Percentiles rank a stretch among this genome's conserved stretches.
Evolutionary conservation across 73 alveolate species (phyloP).

Genomic region (Blepharisma stoltei): DNA sequence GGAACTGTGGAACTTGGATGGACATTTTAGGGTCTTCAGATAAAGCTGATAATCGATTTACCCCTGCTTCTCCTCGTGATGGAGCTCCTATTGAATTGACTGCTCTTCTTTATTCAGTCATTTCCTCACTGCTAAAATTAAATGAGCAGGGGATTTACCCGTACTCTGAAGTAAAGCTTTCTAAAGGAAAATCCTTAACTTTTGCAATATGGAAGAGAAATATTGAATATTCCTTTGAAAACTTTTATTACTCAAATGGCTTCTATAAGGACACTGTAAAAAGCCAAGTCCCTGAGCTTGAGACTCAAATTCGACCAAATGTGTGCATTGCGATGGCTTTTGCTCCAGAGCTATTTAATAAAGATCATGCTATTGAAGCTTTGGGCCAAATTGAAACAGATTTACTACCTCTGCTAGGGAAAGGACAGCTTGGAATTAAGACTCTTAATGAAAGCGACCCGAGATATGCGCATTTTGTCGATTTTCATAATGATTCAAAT

Average conservation of each 20-base stretch:
- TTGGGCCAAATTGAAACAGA: constrained; percentile 63
- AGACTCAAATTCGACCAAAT: constrained; percentile 87
- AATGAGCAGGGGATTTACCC: constrained; percentile 14
- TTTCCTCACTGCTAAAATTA: constrained; percentile 53
- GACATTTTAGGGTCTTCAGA: constrained; percentile 96
- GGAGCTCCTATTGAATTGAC: constrained; percentile 97
- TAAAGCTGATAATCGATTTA: constrained; percentile 84
- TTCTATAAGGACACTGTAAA: constrained; percentile 59
- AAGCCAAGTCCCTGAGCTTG: constrained; percentile 70
- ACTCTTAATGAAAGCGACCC: constrained; percentile 40
- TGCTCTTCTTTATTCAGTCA: constrained; percentile 72
- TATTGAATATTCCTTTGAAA: constrained; percentile 75
- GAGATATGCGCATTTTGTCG: constrained; percentile 42
- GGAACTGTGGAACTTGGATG: constrained; percentile 98
- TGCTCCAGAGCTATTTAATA: constrained; percentile 89
- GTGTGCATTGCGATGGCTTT: constrained; percentile 85
- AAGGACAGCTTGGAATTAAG: constrained; percentile 4
- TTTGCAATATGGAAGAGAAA: constrained; percentile 75
- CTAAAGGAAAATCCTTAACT: constrained; percentile 49
- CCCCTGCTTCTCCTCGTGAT: constrained; percentile 95
- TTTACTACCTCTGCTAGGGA: constrained; percentile 31
- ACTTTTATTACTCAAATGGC: constrained; percentile 68
- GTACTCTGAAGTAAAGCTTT: constrained; percentile 43
- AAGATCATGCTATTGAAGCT: constrained; percentile 67
- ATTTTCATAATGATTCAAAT: constrained; percentile 38